Evolutionary conservation across 106 monocot species (phyloP), one percentile per base, ranked within the genome.

Genomic region (Allium sativum): DNA sequence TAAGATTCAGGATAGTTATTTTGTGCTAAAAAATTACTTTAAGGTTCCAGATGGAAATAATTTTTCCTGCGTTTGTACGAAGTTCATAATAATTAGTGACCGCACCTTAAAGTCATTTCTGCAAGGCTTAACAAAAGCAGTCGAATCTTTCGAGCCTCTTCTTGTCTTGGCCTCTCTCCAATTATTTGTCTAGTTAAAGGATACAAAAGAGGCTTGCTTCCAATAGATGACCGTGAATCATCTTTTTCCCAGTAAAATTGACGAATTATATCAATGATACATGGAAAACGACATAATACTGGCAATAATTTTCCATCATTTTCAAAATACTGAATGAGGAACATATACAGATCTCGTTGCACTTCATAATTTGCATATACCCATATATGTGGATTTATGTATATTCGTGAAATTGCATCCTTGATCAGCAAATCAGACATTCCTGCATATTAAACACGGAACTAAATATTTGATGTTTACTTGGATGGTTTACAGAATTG

Each of bases 321-420:
- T 71, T 98, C 98, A 82, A 98, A 98, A 77, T 88, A 78, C 42
- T 88, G 73, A 61, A 92, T 82, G 14, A 98, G 87, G 53, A 90
- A 82, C 82, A 98, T 79, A 72, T 88, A 91, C 43, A 98, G 78
- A 68, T 98, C 91, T 40, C 98, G 74, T 68, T 98, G 98, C 62
- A 98, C 92, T 69, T 88, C 82, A 76, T 88, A 98, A 66, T 71
- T 84, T 22, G 82, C 92, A 77, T 74, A 85, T 12, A 88, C 73
- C 92, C 87, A 98, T 44, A 98, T 88, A 70, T 81, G 77, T 58
- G 98, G 88, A 76, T 92, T 98, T 67, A 98, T 69, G 71, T 92
- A 98, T 57, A 98, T 73, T 58, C 63, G 66, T 64, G 73, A 70
- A 74, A 98, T 74, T 48, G 92, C 87, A 71, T 98, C 98, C 80